Evolutionary conservation across 345 rosid genomes (phyloP), one percentile per base, ranked within the genome.

Genomic region (Melastoma malabathricum): DNA sequence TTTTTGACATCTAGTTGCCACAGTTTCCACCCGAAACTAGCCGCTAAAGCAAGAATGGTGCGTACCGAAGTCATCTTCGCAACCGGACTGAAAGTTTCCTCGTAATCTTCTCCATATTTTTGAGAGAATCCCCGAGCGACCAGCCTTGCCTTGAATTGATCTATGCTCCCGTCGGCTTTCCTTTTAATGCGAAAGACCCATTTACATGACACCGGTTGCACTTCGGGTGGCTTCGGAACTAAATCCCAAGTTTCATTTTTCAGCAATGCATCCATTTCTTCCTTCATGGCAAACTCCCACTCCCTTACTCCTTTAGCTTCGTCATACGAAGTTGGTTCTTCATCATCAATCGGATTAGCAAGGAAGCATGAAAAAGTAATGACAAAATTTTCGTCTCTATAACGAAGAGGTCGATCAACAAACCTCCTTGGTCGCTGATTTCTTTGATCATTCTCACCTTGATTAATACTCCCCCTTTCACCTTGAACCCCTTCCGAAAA

Each of bases 371-470:
- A 49, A 19, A 8, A 49, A 5, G 52, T 49, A 18, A 10, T 18
- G 31, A 49, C n/a, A 49, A 18, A 49, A 13, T 49, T 49, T 13
- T 49, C 52, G 23, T 49, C 52, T 23, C 52, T 49, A 49, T 49
- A 49, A 6, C 31, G 52, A 4, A 29, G 13, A 18, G 29, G 27
- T 23, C 23, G 18, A 10, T 8, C 6, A 19, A 49, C 23, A 8
- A 13, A 9, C n/a, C 52, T 17, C 23, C 29, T 18, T 8, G 52
- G 52, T 13, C 52, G 14, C 15, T 49, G 52, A 13, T 22, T 22
- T 22, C 25, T 22, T 22, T 22, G 25, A 22, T 22, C 25, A 22
- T 22, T 22, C 25, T 22, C 25, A 22, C 25, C 25, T 27, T 23
- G 18, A 29, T 9, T 16, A 9, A 10, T 7, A 29, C 10, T 51